A percentile compares a stretch with the other conserved stretches of the same genome.
These are phyloP conservation scores for Thermothielavioides terrestris DNA, from an alignment of 495 filamentous ascomycete species.

Conservation along the genomic window DNA sequence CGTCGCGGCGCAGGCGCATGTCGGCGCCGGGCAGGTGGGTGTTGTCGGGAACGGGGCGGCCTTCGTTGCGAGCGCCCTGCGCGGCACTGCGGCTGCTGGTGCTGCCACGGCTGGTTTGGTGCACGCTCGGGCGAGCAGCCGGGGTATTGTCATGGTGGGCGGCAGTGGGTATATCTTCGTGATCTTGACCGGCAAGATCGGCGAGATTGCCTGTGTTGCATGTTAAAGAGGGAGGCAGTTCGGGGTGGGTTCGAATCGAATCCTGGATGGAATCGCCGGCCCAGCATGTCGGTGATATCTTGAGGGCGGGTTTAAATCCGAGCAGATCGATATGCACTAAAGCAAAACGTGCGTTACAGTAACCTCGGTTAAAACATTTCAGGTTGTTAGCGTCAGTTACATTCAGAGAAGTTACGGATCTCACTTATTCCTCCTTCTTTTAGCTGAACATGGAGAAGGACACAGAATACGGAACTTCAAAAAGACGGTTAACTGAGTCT, in stretches of 20 bases:
- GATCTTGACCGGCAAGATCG: not conserved
- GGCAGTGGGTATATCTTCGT: not conserved
- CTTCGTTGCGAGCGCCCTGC: conserved; percentile 2
- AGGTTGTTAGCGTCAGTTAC: no score
- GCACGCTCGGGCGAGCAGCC: conserved; percentile 2
- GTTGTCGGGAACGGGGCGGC: conserved; percentile 39
- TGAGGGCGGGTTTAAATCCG: not conserved
- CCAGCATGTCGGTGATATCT: not conserved
- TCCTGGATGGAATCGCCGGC: not conserved
- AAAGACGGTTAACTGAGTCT: no score
- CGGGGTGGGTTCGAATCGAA: not conserved
- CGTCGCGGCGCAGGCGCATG: conserved; percentile 59
- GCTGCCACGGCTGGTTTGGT: not conserved
- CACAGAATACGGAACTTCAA: no score
- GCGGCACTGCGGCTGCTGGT: not conserved
- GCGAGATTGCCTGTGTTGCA: not conserved
- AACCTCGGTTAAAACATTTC: no score
- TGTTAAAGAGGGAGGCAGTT: not conserved
- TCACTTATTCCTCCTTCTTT: no score
- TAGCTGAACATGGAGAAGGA: no score
- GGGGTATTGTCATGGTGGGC: conserved; percentile 6
- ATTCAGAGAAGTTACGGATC: no score
- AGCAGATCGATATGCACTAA: no score
- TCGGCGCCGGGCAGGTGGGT: conserved; percentile 59
- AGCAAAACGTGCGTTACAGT: no score